Conservation (phyloP, 140 eudicot genomes). For the Senecio squalidus region DNA sequence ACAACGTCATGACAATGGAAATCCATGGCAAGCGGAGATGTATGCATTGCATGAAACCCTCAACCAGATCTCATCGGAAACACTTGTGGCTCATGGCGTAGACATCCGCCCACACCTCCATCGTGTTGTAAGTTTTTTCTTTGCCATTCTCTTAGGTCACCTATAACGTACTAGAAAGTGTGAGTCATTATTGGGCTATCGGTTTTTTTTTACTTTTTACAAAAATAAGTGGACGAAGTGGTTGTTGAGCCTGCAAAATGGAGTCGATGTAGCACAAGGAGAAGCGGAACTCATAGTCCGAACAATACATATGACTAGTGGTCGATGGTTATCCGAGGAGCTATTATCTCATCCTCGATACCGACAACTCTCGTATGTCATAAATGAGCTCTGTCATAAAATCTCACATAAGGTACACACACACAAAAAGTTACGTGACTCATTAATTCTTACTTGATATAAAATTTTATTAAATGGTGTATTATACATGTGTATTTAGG, state of each 20-base stretch:
- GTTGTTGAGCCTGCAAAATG: not conserved
- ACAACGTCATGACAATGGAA: not conserved
- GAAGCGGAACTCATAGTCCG: not conserved
- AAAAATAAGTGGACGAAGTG: not conserved
- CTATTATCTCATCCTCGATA: not conserved
- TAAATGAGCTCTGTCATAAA: not conserved
- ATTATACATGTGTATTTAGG: not conserved
- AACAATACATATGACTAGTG: not conserved
- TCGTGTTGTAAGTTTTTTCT: conserved; percentile 10
- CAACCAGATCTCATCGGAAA: not conserved
- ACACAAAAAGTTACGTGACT: not conserved
- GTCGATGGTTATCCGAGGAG: not conserved
- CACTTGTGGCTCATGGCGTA: not conserved
- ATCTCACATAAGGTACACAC: not conserved
- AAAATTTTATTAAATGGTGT: not conserved
- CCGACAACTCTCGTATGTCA: not conserved
- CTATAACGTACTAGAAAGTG: too few relatives aligned
- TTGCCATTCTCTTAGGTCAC: too few relatives aligned
- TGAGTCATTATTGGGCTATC: too few relatives aligned
- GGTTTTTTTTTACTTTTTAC: too few relatives aligned
- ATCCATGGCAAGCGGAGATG: conserved; percentile 2
- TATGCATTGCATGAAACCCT: conserved; percentile 13
- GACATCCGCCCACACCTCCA: conserved; percentile 13
- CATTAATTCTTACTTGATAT: not conserved
- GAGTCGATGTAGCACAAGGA: not conserved